Evolutionary conservation across 192 early-diverging fungal species (phyloP).

Genomic region (Kickxella alabastrina): DNA sequence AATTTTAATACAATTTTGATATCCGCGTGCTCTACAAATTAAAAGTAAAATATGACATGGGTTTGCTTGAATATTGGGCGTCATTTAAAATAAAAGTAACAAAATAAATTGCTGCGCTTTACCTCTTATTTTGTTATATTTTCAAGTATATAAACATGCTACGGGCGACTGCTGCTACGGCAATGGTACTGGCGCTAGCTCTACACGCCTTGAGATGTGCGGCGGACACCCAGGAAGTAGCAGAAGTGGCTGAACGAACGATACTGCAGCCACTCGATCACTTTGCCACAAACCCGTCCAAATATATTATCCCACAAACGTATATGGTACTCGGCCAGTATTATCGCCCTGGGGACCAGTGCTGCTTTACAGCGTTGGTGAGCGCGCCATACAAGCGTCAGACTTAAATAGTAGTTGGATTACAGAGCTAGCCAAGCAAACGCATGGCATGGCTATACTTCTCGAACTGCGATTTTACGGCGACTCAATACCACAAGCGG

Average conservation of each 20-base stretch:
- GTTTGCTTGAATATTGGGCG: too few relatives aligned
- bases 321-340: slow-evolving; percentile 20
- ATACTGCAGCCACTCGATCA: slow-evolving; percentile 51
- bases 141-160: too few relatives aligned
- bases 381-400: slow-evolving; percentile 11
- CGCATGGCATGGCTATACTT: slow-evolving; percentile 47
- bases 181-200: too few relatives aligned
- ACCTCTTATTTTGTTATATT: too few relatives aligned
- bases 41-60: too few relatives aligned
- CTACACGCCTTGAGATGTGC: too few relatives aligned
- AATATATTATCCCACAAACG: slow-evolving; percentile 24
- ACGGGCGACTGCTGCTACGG: too few relatives aligned
- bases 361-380: slow-evolving; percentile 43
- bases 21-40: too few relatives aligned
- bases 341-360: slow-evolving; percentile 39
- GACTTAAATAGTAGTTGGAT: slow-evolving; percentile 17
- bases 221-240: too few relatives aligned
- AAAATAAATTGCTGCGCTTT: too few relatives aligned
- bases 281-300: slow-evolving; percentile 10
- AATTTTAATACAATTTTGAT: neutral
- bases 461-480: slow-evolving; percentile 64
- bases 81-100: too few relatives aligned
- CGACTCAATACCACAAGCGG: slow-evolving; percentile 25
- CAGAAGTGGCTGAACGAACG: too few relatives aligned
- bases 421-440: slow-evolving; percentile 46